phyloP scores from a whole-genome alignment of 73 alveolate species.

The Uronychia setigera region DNA sequence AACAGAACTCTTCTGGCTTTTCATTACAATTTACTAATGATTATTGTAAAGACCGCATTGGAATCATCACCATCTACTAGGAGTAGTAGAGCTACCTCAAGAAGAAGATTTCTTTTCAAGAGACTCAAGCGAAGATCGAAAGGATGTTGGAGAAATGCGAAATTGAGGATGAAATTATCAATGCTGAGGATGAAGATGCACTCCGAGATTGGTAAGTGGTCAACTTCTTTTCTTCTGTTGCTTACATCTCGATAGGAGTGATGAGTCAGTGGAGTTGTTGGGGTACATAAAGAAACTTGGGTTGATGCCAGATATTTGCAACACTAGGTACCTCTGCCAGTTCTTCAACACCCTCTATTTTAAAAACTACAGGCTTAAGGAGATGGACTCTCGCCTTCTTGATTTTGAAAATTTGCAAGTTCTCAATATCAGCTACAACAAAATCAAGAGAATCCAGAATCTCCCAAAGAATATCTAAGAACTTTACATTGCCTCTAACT shows the following conservation, averaged over 20 bases:
- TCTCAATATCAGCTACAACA: slow-evolving; percentile 31
- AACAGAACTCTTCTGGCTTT: slow-evolving; percentile 32
- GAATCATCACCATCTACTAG: slow-evolving; percentile 35
- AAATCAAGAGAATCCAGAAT: slow-evolving; percentile 12
- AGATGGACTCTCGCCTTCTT: slow-evolving; percentile 21
- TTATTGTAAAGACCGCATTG: slow-evolving; percentile 45
- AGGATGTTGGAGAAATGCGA: slow-evolving; percentile 42
- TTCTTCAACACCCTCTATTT: slow-evolving; percentile 41
- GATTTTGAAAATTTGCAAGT: slow-evolving; percentile 9
- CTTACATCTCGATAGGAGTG: slow-evolving; percentile 15
- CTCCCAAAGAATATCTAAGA: slow-evolving; percentile 33
- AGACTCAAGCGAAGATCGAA: slow-evolving; percentile 37
- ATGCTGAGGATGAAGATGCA: slow-evolving; percentile 14
- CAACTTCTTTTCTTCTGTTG: too few species aligned
- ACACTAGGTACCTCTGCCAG: slow-evolving; percentile 19
- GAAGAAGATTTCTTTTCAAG: slow-evolving; percentile 46
- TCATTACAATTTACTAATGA: too few species aligned
- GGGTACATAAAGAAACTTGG: slow-evolving; percentile 42
- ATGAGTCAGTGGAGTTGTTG: slow-evolving; percentile 37
- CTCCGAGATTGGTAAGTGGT: slow-evolving; percentile 29
- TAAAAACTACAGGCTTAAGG: slow-evolving; percentile 17
- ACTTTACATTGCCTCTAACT: slow-evolving; percentile 28
- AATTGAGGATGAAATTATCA: slow-evolving; percentile 31
- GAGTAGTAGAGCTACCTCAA: slow-evolving; percentile 35
- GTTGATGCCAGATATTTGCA: slow-evolving; percentile 47